Conservation (phyloP, 2,329 filamentous ascomycete species). For the Scedosporium aurantiacum region DNA sequence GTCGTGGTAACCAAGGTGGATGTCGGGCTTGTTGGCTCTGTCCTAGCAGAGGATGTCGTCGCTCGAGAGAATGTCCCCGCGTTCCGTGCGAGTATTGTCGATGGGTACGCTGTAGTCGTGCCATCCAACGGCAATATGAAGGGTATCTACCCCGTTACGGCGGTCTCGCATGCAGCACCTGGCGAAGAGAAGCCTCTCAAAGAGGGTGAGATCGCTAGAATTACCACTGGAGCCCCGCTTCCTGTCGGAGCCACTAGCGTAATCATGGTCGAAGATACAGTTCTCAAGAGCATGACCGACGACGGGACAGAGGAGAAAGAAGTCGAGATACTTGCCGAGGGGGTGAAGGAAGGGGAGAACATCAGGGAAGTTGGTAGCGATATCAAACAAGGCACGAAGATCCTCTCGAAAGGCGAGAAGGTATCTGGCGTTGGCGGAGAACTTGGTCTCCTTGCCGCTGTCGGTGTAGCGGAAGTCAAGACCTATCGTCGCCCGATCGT, state of each 20-base stretch:
- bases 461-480: slow-evolving; percentile 60
- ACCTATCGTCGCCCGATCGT: slow-evolving; percentile 69
- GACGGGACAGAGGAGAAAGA: slow-evolving; percentile 78
- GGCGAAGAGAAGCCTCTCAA: slow-evolving; percentile 47
- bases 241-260: slow-evolving; percentile 83
- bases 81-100: slow-evolving; percentile 90
- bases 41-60: slow-evolving; percentile 73
- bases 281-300: slow-evolving; percentile 61
- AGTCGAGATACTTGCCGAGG: slow-evolving; percentile 73
- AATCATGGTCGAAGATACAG: slow-evolving; percentile 85
- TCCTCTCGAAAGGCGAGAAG: slow-evolving; percentile 69
- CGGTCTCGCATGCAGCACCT: slow-evolving; percentile 75
- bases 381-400: slow-evolving; percentile 54
- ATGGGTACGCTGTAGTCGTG: slow-evolving; percentile 81
- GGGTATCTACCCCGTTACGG: slow-evolving; percentile 75
- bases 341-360: slow-evolving; percentile 70
- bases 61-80: slow-evolving; percentile 80
- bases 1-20: slow-evolving; percentile 50
- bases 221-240: slow-evolving; percentile 88
- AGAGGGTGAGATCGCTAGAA: slow-evolving; percentile 69
- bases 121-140: slow-evolving; percentile 52
- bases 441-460: slow-evolving; percentile 77
- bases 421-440: slow-evolving; percentile 83
- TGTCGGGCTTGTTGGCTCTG: slow-evolving; percentile 56
- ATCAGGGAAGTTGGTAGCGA: slow-evolving; percentile 88